phyloP scores from a whole-genome alignment of 257 asterid species.

The Petunia secreta region DNA sequence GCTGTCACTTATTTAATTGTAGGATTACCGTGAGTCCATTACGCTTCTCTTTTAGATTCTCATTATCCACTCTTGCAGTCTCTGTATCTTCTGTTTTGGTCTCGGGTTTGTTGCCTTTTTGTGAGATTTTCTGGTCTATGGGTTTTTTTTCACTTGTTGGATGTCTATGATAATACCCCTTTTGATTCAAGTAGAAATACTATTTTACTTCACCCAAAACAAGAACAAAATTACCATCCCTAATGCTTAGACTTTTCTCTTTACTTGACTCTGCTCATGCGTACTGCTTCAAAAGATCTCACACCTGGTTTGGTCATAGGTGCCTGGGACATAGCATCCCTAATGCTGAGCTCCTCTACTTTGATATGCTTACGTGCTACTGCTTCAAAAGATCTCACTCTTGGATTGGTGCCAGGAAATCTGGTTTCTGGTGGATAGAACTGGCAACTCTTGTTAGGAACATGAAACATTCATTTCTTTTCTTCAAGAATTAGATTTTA shows the following conservation, averaged over 20 bases:
- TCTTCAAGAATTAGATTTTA: not conserved
- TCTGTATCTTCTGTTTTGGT: not conserved
- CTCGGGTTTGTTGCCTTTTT: not conserved
- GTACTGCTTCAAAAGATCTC: slow-evolving; percentile 20
- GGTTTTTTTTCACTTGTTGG: not conserved
- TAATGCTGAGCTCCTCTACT: slow-evolving; percentile 10
- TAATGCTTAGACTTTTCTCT: slow-evolving; percentile 3
- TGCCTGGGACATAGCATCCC: slow-evolving; percentile 13
- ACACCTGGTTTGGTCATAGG: not conserved
- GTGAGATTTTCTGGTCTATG: not conserved
- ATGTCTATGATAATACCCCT: not conserved
- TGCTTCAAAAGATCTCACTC: not conserved
- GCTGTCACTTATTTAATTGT: too few relatives aligned
- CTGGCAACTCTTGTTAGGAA: not conserved
- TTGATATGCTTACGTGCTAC: slow-evolving; percentile 20
- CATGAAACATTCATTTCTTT: not conserved
- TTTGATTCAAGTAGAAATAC: not conserved
- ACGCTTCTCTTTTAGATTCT: too few relatives aligned
- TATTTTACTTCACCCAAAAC: not conserved
- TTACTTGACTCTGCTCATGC: slow-evolving; percentile 10
- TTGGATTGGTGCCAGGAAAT: not conserved
- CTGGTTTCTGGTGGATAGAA: not conserved
- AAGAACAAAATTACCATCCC: slow-evolving; percentile 13
- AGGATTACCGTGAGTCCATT: too few relatives aligned
- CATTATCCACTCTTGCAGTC: not conserved